Evolutionary conservation across 2,329 filamentous ascomycete species (phyloP).

Genomic region (Huntiella bhutanensis): DNA sequence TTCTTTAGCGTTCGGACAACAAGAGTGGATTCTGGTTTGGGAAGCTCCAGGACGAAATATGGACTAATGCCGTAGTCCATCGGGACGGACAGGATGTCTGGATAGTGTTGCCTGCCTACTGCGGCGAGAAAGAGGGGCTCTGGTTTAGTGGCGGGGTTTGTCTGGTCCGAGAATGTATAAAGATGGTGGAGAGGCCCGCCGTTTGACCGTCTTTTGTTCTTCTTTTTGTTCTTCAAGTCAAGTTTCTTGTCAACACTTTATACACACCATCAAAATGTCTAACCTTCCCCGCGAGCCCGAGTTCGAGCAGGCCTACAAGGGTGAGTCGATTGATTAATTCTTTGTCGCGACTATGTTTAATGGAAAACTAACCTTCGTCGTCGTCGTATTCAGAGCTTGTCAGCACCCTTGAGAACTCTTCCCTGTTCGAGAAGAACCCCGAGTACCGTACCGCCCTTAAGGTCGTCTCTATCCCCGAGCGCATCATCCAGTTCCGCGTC

Average conservation of each 20-base stretch:
- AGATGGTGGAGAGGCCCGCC: not conserved
- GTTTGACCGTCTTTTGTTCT: not conserved
- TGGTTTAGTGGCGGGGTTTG: not conserved
- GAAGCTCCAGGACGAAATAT: too few relatives aligned
- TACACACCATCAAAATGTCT: conserved; percentile 39
- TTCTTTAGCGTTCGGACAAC: not conserved
- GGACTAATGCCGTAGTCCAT: too few relatives aligned
- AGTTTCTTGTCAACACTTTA: not conserved
- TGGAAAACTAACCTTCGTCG: not conserved
- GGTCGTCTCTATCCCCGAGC: conserved; percentile 80
- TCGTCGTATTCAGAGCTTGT: conserved; percentile 52
- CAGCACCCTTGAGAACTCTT: conserved; percentile 84
- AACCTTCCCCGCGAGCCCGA: conserved; percentile 79
- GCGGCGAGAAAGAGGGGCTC: not conserved
- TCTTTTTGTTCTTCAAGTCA: not conserved
- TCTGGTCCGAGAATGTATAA: conserved; percentile 4
- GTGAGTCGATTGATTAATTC: conserved; percentile 27
- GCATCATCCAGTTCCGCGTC: conserved; percentile 91
- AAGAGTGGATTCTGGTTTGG: too few relatives aligned
- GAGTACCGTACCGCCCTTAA: conserved; percentile 84
- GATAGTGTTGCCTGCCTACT: not conserved
- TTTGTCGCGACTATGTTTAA: not conserved
- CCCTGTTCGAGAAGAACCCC: conserved; percentile 82
- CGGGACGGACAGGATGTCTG: too few relatives aligned
- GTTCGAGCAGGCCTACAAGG: conserved; percentile 96